Base-by-base conservation (phyloP, 2,329 filamentous ascomycete species). In the Phaeosphaeria sp. region DNA sequence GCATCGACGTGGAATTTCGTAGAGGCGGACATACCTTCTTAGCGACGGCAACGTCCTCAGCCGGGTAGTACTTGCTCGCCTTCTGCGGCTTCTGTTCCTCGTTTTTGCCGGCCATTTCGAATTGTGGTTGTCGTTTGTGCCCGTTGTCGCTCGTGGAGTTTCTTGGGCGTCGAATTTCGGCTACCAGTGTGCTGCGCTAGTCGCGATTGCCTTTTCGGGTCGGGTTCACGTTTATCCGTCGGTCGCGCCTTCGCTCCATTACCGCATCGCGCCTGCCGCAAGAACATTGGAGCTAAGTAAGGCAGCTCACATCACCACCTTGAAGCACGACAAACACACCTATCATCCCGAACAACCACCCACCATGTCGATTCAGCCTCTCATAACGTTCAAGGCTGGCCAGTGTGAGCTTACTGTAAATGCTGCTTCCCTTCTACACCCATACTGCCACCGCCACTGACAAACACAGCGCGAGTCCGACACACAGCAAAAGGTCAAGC, bases 61-160 rank as follows among this genome's bases (percentile, higher is more conserved):
- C 91, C 82, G 93, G 92, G 86, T 99, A 99, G 92, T 94, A 99
- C 87, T 97, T 98, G 87, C 91, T 89, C 78, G 94, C 94, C 91
- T 96, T 96, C 84, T 97, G 89, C 66, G 73, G 69, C 67, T 70
- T 68, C 60, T 63, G 62, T 62, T 66, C 63, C 56, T 65, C 63
- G 59, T 70, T 67, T 61, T 60, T 70, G 69, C 72, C 83, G 85
- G 89, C 90, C 89, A 92, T 92, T 81, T 82, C 81, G 82, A 83
- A 86, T 85, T 86, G 79, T 83, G 66, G 67, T 73, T 68, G 71
- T 74, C 67, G 74, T 70, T 65, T 64, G 42, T 27, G 25, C 25
- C 25, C 25, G 36, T 39, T 15, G 61, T 67, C 64, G 65, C 62
- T 66, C 61, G 55, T 59, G 54, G 61, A 56, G 53, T 59, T 54